Base-by-base conservation (phyloP, 2,329 filamentous ascomycete genomes). In the Lasiodiplodia hormozganensis region DNA sequence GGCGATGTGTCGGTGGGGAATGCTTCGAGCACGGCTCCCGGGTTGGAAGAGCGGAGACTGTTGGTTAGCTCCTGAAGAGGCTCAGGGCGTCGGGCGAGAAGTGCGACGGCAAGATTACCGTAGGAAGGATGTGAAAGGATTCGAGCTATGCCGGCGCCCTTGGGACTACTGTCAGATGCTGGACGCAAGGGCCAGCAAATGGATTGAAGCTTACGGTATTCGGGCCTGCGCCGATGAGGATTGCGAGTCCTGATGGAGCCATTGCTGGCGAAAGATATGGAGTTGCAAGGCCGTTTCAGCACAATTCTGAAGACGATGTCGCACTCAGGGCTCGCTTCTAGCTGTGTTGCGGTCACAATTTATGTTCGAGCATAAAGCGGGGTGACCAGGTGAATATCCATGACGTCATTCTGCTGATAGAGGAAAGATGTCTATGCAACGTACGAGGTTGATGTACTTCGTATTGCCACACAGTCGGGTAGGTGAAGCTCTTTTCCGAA, bases 111-210 rank as follows among this genome's bases (percentile, higher is more conserved):
- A 57, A 87, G 79, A 73, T 88, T 87, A 40, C 85, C 85, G 36
- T 86, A 82, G 0, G 79, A 76, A 0, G 83, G 82, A 57, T 80
- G 75, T 2, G 85, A 84, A 49, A 88, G 82, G 43, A 87, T 81
- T 23, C 85, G 81, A 25, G 85, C 84, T n/a, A 88, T 88, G 52
- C 86, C 86, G 12, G 84, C 83, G 12, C 85, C 85, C 77, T 85
- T 75, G 21, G 51, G 31, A 25, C 28, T 18, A 25, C 31, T 18
- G 62, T 38, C 57, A 34, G 38, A 23, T 28, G 14, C 16, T 51
- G 10, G 28, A 18, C 34, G 11, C 8, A 58, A 38, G 18, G 14
- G 12, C 21, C n/a, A 69, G 4, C 18, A 43, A 28, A 23, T 25
- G 18, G 28, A 4, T 14, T n/a, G 21, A 23, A 38, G 31, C 70